Conservation (phyloP, 2,329 filamentous ascomycete species). For the Sarocladiaceae sp. region DNA sequence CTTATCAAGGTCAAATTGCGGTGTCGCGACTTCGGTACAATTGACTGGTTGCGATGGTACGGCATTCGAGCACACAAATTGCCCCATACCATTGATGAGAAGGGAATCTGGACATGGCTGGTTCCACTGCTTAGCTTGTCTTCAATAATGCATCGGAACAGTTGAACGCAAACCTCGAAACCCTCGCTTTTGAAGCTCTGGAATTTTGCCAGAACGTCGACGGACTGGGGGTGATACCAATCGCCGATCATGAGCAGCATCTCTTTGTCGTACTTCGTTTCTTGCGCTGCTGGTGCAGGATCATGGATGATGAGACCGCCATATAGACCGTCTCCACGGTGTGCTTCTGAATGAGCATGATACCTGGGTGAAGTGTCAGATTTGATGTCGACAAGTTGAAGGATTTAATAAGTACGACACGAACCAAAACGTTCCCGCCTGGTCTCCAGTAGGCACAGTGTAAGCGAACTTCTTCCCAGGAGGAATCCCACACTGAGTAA, state of each 20-base stretch:
- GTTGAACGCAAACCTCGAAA: conserved; percentile 13
- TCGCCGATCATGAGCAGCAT: conserved; percentile 33
- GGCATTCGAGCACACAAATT: not conserved
- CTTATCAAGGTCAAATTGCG: not conserved
- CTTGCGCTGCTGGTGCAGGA: conserved; percentile 24
- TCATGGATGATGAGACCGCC: conserved; percentile 30
- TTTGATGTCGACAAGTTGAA: not conserved
- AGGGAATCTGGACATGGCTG: conserved; percentile 36
- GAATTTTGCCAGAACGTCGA: conserved; percentile 20
- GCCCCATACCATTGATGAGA: conserved; percentile 31
- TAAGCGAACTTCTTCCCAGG: conserved; percentile 49
- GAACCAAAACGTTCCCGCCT: conserved; percentile 57
- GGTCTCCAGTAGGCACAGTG: conserved; percentile 52
- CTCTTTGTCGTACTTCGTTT: conserved; percentile 25
- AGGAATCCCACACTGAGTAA: conserved; percentile 57
- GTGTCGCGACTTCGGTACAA: not conserved
- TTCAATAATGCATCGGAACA: conserved; percentile 16
- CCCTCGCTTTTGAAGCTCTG: conserved; percentile 19
- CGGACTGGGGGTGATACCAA: conserved; percentile 32
- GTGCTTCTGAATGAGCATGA: conserved; percentile 57
- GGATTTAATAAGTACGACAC: conserved; percentile 42
- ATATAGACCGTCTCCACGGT: conserved; percentile 24
- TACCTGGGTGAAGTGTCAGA: conserved; percentile 35
- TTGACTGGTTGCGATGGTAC: not conserved
- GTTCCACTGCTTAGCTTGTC: too few relatives aligned